A percentile compares a stretch with the other conserved stretches of the same genome.
phyloP scores from a whole-genome alignment of 2,329 filamentous ascomycete genomes.

The Rasamsonia emersonii region DNA sequence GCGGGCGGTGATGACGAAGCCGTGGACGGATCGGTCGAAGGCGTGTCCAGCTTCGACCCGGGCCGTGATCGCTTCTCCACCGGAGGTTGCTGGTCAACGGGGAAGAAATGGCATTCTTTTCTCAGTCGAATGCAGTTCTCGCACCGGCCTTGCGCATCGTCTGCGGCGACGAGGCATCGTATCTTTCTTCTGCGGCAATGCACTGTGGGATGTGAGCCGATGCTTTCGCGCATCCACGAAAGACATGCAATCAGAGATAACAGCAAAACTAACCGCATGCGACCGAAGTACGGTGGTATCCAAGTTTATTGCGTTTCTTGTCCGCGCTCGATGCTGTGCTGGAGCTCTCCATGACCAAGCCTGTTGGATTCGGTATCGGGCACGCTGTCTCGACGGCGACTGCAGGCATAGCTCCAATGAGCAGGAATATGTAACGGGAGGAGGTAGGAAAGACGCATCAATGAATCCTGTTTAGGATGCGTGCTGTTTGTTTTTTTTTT shows the following conservation, averaged over 20 bases:
- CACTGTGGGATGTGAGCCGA: constrained; percentile 44
- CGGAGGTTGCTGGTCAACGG: constrained; percentile 68
- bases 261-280: constrained; percentile 71
- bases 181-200: constrained; percentile 93
- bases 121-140: constrained; percentile 89
- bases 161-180: constrained; percentile 68
- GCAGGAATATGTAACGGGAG: not conserved
- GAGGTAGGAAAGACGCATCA: not conserved
- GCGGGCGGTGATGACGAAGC: constrained; percentile 42
- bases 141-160: constrained; percentile 68
- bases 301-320: constrained; percentile 80
- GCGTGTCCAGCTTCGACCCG: constrained; percentile 36
- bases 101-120: constrained; percentile 88
- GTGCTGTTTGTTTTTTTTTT: not conserved
- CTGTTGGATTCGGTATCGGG: constrained; percentile 24
- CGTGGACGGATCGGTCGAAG: constrained; percentile 39
- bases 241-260: constrained; percentile 4
- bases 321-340: constrained; percentile 40
- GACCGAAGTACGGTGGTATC: constrained; percentile 90
- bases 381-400: constrained; percentile 25
- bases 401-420: constrained; percentile 30
- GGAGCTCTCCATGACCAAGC: constrained; percentile 27
- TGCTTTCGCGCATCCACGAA: not conserved
- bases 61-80: constrained; percentile 40
- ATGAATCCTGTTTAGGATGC: not conserved